A percentile compares a stretch with the other conserved stretches of the same genome.
phyloP scores from a whole-genome alignment of 2,329 filamentous ascomycete species.

The Cladophialophora immunda region DNA sequence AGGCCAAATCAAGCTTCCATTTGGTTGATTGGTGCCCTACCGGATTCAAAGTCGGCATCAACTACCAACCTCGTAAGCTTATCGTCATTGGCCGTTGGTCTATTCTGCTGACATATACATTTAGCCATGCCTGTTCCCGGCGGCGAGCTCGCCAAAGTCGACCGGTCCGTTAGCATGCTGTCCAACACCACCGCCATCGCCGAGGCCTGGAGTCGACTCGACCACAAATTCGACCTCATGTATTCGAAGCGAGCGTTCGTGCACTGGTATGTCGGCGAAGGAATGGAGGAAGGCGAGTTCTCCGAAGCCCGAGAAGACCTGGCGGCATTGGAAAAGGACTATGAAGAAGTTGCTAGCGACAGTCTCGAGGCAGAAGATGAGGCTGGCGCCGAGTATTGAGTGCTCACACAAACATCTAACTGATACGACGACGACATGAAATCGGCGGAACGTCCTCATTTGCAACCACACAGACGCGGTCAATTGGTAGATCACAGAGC shows the following conservation, averaged over 20 bases:
- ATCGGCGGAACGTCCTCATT: background rate
- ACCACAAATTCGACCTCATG: slow-evolving; percentile 76
- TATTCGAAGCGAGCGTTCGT: slow-evolving; percentile 74
- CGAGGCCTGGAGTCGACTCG: slow-evolving; percentile 70
- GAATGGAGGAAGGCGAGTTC: slow-evolving; percentile 93
- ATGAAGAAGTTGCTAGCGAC: slow-evolving; percentile 83
- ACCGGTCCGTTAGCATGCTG: slow-evolving; percentile 68
- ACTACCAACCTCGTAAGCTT: slow-evolving; percentile 64
- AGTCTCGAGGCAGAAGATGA: slow-evolving; percentile 66
- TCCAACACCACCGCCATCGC: slow-evolving; percentile 73
- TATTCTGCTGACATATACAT: slow-evolving; percentile 15
- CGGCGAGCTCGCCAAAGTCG: slow-evolving; percentile 63
- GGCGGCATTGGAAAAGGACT: slow-evolving; percentile 84
- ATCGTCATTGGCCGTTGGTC: background rate
- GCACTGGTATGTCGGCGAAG: slow-evolving; percentile 84
- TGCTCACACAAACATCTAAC: background rate
- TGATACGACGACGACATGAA: background rate
- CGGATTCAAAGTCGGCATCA: slow-evolving; percentile 74
- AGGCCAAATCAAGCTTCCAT: slow-evolving; percentile 71
- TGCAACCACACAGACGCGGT: slow-evolving; percentile 1
- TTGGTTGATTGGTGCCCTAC: slow-evolving; percentile 75
- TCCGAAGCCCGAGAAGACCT: slow-evolving; percentile 86
- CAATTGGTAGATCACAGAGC: background rate
- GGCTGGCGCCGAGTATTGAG: slow-evolving; percentile 35
- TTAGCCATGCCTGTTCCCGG: slow-evolving; percentile 58